These are phyloP conservation scores for Hyaloscypha finlandica DNA, from an alignment of 495 filamentous ascomycete species.

Conservation along the genomic window DNA sequence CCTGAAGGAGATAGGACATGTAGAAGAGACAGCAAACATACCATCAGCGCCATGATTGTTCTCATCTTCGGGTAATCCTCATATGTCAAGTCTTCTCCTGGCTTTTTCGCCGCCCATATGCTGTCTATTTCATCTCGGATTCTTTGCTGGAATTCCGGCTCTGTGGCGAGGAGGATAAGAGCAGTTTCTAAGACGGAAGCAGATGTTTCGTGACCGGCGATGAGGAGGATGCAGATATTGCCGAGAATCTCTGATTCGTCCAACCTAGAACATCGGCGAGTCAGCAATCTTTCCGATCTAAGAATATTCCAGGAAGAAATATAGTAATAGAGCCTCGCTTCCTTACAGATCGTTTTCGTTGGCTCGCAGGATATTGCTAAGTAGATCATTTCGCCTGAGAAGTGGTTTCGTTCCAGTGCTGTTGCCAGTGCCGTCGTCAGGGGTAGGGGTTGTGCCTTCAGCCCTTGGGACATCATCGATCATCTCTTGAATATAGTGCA, in stretches of 20 bases:
- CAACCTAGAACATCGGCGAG: background rate
- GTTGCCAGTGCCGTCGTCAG: background rate
- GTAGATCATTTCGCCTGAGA: slow-evolving; percentile 37
- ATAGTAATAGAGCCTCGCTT: no score
- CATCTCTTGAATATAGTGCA: slow-evolving; percentile 50
- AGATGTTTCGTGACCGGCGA: slow-evolving; percentile 72
- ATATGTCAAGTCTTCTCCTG: slow-evolving; percentile 36
- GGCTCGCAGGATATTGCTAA: slow-evolving; percentile 35
- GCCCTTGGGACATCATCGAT: slow-evolving; percentile 33
- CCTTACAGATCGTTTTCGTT: background rate
- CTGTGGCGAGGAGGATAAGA: slow-evolving; percentile 54
- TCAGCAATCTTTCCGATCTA: background rate
- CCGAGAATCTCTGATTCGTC: slow-evolving; percentile 57
- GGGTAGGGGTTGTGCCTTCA: no score
- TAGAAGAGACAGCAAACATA: slow-evolving; percentile 23
- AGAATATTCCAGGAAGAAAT: no score
- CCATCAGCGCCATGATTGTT: slow-evolving; percentile 39
- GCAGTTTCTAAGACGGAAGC: slow-evolving; percentile 64
- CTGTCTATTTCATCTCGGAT: slow-evolving; percentile 61
- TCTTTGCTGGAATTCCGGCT: slow-evolving; percentile 54
- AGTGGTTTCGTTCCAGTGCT: background rate
- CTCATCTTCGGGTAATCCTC: slow-evolving; percentile 31
- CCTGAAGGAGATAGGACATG: background rate
- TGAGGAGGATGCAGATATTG: slow-evolving; percentile 69
- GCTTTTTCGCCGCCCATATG: slow-evolving; percentile 35